A percentile compares a stretch with the other conserved stretches of the same genome.
phyloP scores from a whole-genome alignment of 495 filamentous ascomycete species.

The Penicillium silybi region DNA sequence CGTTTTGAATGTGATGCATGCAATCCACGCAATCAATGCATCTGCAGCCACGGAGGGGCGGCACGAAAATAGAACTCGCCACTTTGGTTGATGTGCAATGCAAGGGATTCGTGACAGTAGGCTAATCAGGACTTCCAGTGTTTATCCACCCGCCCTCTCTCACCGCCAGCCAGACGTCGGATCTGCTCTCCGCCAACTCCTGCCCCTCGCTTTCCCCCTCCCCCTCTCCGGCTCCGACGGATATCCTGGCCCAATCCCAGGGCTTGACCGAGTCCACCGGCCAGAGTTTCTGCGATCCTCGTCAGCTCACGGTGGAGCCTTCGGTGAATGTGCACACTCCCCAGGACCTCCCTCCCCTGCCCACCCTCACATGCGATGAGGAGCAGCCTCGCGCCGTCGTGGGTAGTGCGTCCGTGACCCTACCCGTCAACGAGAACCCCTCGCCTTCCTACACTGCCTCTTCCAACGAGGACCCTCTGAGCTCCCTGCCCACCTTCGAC shows the following conservation, averaged over 20 bases:
- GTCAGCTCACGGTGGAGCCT: slow-evolving; percentile 78
- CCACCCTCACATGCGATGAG: slow-evolving; percentile 65
- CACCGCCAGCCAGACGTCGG: slow-evolving; percentile 58
- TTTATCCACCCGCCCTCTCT: slow-evolving; percentile 75
- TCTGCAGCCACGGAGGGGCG: slow-evolving; percentile 17
- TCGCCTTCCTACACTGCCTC: slow-evolving; percentile 46
- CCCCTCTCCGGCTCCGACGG: slow-evolving; percentile 64
- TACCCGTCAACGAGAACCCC: slow-evolving; percentile 47
- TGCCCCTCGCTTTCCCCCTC: slow-evolving; percentile 83
- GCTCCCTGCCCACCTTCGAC: slow-evolving; percentile 72
- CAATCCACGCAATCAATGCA: neutral
- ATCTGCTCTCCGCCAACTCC: slow-evolving; percentile 65
- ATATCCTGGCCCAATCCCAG: slow-evolving; percentile 63
- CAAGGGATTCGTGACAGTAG: slow-evolving; percentile 4
- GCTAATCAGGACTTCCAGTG: slow-evolving; percentile 47
- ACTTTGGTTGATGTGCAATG: neutral
- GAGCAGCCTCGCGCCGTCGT: slow-evolving; percentile 74
- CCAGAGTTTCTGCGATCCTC: slow-evolving; percentile 84
- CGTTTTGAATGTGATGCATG: slow-evolving; percentile 31
- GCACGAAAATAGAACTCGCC: slow-evolving; percentile 2
- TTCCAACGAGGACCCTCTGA: slow-evolving; percentile 46
- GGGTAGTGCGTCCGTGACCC: slow-evolving; percentile 59
- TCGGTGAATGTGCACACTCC: slow-evolving; percentile 47
- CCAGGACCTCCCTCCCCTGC: slow-evolving; percentile 65
- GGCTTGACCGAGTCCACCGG: slow-evolving; percentile 32